Evolutionary conservation across 768 basidiomycete species (phyloP).

Genomic region (Termitomyces sp.): DNA sequence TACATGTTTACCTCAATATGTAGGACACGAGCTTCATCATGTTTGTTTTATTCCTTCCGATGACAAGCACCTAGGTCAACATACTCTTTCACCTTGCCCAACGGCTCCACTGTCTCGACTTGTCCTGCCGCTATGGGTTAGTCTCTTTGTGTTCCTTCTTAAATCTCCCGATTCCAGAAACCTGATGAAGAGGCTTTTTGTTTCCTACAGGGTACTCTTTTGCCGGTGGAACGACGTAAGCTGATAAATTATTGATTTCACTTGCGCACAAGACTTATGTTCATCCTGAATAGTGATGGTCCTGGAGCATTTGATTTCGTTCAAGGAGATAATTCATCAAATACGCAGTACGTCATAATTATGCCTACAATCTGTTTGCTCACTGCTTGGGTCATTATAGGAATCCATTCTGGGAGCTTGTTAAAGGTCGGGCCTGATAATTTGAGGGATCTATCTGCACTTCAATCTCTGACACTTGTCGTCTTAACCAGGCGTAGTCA

Average conservation of each 20-base stretch:
- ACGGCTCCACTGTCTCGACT: slow-evolving; percentile 63
- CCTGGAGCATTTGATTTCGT: slow-evolving; percentile 76
- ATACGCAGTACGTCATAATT: slow-evolving; percentile 40
- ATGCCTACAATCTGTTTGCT: background rate
- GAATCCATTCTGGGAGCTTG: slow-evolving; percentile 78
- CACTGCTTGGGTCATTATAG: slow-evolving; percentile 13
- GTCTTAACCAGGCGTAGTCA: slow-evolving; percentile 44
- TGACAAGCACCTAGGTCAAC: slow-evolving; percentile 40
- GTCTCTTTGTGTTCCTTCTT: slow-evolving; percentile 11
- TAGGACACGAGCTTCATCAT: slow-evolving; percentile 22
- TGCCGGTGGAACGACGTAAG: slow-evolving; percentile 77
- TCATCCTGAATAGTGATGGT: slow-evolving; percentile 50
- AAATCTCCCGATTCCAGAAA: background rate
- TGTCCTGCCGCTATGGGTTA: slow-evolving; percentile 77
- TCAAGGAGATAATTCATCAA: slow-evolving; percentile 65
- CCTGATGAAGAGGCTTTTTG: background rate
- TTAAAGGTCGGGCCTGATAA: slow-evolving; percentile 45
- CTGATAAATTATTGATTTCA: background rate
- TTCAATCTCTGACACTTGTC: background rate
- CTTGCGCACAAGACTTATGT: background rate
- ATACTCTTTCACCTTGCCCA: slow-evolving; percentile 57
- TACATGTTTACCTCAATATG: slow-evolving; percentile 73
- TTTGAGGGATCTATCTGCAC: background rate
- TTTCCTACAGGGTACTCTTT: slow-evolving; percentile 58
- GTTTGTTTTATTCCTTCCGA: background rate